These are phyloP conservation scores for Arabidopsis suecica DNA, from an alignment of 345 rosid genomes.

Conservation along the genomic window DNA sequence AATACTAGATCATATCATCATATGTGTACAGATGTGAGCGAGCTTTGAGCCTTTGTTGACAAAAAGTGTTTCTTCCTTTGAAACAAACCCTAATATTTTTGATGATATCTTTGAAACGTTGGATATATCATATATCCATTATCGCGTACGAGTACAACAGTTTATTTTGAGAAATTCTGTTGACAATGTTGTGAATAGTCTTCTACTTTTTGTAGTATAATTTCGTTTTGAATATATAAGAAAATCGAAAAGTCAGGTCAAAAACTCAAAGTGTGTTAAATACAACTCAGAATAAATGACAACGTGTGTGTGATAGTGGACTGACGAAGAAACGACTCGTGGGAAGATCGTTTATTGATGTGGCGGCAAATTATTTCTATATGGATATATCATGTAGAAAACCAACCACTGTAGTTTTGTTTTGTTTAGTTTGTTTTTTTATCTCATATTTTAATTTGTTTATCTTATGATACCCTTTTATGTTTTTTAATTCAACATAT, in stretches of 20 bases:
- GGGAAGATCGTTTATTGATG: not conserved
- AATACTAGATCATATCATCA: not conserved
- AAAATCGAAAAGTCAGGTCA: not conserved
- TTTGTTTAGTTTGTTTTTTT: not conserved
- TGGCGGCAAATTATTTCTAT: not conserved
- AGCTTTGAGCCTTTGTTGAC: slow-evolving; percentile 11
- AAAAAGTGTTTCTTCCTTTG: not conserved
- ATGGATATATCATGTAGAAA: not conserved
- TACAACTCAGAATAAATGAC: slow-evolving; percentile 5
- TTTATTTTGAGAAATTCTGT: not conserved
- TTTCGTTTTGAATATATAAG: not conserved
- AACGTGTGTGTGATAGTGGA: slow-evolving; percentile 9
- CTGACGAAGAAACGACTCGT: slow-evolving; percentile 22
- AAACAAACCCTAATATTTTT: slow-evolving; percentile 2
- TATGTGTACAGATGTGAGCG: not conserved
- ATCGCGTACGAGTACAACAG: not conserved
- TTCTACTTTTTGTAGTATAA: not conserved
- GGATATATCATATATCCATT: not conserved
- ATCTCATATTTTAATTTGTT: not conserved
- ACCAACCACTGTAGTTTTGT: not conserved
- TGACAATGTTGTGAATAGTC: not conserved
- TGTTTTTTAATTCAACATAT: not conserved
- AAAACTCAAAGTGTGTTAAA: not conserved
- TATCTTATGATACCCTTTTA: not conserved
- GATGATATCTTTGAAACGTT: not conserved